phyloP scores from a whole-genome alignment of 176 grass and related monocot species.

The Oryza glaberrima region DNA sequence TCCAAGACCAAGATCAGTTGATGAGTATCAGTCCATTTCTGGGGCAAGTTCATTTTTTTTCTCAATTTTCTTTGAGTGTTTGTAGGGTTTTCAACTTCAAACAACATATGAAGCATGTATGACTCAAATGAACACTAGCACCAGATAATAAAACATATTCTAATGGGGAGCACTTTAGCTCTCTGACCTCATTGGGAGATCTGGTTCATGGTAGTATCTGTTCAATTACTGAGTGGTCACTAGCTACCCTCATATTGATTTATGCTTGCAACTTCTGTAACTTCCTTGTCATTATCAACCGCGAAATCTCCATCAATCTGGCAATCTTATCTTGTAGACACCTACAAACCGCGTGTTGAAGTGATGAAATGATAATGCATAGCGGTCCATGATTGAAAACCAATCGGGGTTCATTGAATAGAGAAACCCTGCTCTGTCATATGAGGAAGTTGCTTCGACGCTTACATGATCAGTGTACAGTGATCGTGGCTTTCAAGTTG shows the following conservation, averaged over 20 bases:
- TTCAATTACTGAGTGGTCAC: not conserved
- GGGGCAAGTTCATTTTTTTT: not conserved
- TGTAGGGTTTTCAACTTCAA: not conserved
- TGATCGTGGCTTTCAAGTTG: not conserved
- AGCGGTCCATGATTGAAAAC: not conserved
- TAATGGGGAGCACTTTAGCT: not conserved
- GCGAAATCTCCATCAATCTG: not conserved
- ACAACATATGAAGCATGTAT: not conserved
- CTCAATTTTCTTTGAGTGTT: not conserved
- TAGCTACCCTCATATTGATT: not conserved
- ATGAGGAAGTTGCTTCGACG: not conserved
- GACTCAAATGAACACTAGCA: too few relatives aligned
- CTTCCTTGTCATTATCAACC: not conserved
- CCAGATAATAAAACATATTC: not conserved
- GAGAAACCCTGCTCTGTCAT: not conserved
- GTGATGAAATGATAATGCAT: conserved; percentile 11
- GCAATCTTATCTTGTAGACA: conserved; percentile 7
- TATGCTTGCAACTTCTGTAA: conserved; percentile 1
- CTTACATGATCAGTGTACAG: not conserved
- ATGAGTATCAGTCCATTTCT: not conserved
- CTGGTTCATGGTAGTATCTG: not conserved
- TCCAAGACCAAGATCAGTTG: not conserved
- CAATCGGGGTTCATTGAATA: conserved; percentile 9
- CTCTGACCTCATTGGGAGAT: not conserved
- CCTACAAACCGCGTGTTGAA: not conserved